These are phyloP conservation scores for Prillingera fragicola DNA, from an alignment of 1,284 basidiomycete species.

Conservation along the genomic window DNA sequence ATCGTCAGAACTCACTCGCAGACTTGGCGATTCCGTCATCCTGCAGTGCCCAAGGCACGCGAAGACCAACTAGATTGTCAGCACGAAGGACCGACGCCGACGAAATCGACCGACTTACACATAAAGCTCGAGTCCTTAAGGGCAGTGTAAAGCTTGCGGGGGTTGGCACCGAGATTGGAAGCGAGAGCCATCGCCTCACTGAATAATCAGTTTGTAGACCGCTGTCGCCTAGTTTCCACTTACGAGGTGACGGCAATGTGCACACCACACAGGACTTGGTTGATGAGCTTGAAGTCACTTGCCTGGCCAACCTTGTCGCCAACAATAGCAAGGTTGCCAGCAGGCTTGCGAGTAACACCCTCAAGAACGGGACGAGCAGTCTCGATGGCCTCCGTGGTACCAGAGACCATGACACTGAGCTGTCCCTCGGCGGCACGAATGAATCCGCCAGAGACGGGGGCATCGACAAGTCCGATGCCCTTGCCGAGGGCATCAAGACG, in stretches of 20 bases:
- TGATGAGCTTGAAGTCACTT: constrained; percentile 43
- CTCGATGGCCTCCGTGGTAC: constrained; percentile 23
- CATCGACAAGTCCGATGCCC: constrained; percentile 38
- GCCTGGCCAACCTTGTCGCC: constrained; percentile 30
- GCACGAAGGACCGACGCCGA: background rate
- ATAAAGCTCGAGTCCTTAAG: constrained; percentile 46
- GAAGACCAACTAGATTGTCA: constrained; percentile 28
- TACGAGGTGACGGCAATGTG: constrained; percentile 32
- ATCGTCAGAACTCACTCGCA: no score
- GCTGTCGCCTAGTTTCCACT: background rate
- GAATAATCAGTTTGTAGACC: background rate
- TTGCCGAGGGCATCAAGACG: constrained; percentile 31
- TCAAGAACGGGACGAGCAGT: constrained; percentile 32
- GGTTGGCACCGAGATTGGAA: constrained; percentile 38
- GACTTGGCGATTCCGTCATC: constrained; percentile 35
- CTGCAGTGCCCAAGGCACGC: constrained; percentile 35
- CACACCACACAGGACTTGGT: constrained; percentile 38
- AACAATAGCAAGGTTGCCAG: constrained; percentile 31
- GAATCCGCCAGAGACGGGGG: constrained; percentile 47
- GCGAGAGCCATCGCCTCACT: constrained; percentile 45
- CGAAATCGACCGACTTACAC: constrained; percentile 31
- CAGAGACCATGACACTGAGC: constrained; percentile 46
- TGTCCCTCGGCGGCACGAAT: constrained; percentile 41
- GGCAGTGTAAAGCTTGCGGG: constrained; percentile 29
- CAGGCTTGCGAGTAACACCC: constrained; percentile 29